These are phyloP conservation scores for Escovopsis sp. DNA, from an alignment of 2,329 filamentous ascomycete genomes.

Conservation along the genomic window DNA sequence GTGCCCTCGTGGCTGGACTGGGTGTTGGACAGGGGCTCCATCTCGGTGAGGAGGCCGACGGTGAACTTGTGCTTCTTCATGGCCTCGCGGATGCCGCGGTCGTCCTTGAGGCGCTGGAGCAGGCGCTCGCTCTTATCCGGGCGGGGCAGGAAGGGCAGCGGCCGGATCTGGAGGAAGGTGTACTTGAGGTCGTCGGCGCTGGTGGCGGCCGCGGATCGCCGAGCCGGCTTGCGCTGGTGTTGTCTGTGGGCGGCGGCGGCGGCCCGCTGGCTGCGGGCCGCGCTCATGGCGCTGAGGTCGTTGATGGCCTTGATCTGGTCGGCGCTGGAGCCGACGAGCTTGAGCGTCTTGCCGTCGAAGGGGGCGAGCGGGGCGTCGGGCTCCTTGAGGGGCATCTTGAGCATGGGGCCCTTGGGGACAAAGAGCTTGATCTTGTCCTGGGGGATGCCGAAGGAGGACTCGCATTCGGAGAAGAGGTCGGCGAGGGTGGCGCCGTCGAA, in stretches of 20 bases:
- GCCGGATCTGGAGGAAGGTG: constrained; percentile 65
- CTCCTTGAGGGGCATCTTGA: constrained; percentile 49
- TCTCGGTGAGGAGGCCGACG: constrained; percentile 80
- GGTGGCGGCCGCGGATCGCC: constrained; percentile 3
- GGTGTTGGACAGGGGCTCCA: constrained; percentile 80
- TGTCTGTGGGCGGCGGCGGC: constrained; percentile 7
- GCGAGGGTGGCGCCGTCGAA: constrained; percentile 30
- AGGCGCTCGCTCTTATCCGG: constrained; percentile 56
- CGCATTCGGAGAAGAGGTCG: constrained; percentile 46
- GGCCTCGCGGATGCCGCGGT: constrained; percentile 67
- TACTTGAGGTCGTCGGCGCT: constrained; percentile 46
- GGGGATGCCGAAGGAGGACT: constrained; percentile 41
- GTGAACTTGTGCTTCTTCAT: constrained; percentile 79
- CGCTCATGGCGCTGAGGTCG: constrained; percentile 30
- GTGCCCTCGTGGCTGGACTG: constrained; percentile 51
- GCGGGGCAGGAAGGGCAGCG: constrained; percentile 62
- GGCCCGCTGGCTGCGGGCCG: constrained; percentile 30
- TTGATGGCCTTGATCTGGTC: constrained; percentile 43
- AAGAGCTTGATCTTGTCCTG: constrained; percentile 52
- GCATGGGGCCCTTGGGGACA: constrained; percentile 46
- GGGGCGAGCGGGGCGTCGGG: constrained; percentile 31
- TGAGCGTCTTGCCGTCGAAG: constrained; percentile 43
- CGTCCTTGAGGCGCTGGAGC: constrained; percentile 60
- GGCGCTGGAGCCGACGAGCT: constrained; percentile 47
- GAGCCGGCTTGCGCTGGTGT: constrained; percentile 10